Evolutionary conservation across 352 stramenopile genomes (phyloP), one percentile per base, ranked within the genome.

Genomic region (Pythium pyrilobum): DNA sequence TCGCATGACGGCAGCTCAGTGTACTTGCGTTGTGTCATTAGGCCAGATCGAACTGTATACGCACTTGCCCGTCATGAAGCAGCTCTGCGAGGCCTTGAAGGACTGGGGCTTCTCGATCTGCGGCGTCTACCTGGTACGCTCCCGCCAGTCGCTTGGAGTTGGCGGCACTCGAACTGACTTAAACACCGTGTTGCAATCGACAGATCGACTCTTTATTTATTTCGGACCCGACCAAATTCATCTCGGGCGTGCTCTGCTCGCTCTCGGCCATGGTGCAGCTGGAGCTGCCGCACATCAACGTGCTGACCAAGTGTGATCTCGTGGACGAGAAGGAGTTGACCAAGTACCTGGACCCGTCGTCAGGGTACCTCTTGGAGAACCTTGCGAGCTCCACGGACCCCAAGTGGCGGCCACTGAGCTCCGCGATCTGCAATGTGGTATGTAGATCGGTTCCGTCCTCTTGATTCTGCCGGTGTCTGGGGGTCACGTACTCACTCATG

Each of bases 251-350:
- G 27, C 84, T 99, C 34, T 87, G 98, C 48, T 97, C 89, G 39
- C 85, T 98, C 5, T 98, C 95, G 49, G 91, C 96, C 16, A 99
- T 99, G 97, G 79, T 99, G 15, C 92, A 98, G 52, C 79, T 99
- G n/a, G 96, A 99, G 62, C 81, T 99, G 27, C 96, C 97, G 13
- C 85, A 96, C 59, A 89, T 97, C 28, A 97, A 97, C 63, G 85
- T 96, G 28, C 70, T 97, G 11, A 96, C 89, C 23, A 97, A 97
- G 66, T 96, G 85, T 56, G 89, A 97, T 55, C 59, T 97, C 9
- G 84, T 95, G 12, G 77, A 95, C 45, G 81, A 96, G 44, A 89
- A 96, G 55, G 85, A 94, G 53, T 48, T 96, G 38, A 86, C 74
- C 43, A 95, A 94, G 74, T 96, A 77, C 32, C 66, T 94, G 40